Evolutionary conservation across 768 basidiomycete species (phyloP).

Genomic region (Hypsizygus marmoreus): DNA sequence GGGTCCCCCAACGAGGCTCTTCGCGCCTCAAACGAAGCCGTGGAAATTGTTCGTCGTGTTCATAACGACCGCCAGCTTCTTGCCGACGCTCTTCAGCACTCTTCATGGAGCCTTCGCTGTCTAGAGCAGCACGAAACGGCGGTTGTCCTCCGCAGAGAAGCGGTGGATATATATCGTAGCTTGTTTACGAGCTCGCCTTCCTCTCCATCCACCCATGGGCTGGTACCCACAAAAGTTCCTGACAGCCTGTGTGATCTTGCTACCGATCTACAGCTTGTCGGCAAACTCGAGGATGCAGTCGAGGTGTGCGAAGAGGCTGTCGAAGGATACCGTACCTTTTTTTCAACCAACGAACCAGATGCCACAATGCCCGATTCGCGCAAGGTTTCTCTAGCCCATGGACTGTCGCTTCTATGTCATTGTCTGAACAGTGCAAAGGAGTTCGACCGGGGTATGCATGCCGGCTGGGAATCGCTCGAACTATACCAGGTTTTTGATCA

Average conservation of each 20-base stretch:
- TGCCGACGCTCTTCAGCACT: slow-evolving; percentile 9
- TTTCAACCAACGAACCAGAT: background rate
- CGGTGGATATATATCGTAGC: slow-evolving; percentile 13
- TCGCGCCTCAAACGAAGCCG: slow-evolving; percentile 8
- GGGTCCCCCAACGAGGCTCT: slow-evolving; percentile 6
- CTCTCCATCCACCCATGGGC: background rate
- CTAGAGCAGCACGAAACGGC: slow-evolving; percentile 10
- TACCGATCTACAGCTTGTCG: background rate
- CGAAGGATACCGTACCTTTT: slow-evolving; percentile 7
- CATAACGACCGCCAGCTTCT: slow-evolving; percentile 9
- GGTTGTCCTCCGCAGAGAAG: slow-evolving; percentile 10
- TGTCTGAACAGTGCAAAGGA: slow-evolving; percentile 7
- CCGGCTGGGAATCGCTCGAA: background rate
- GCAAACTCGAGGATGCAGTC: slow-evolving; percentile 9
- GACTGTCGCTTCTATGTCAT: slow-evolving; percentile 9
- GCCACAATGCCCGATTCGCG: background rate
- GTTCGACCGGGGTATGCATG: background rate
- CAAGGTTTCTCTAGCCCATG: background rate
- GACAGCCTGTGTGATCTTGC: slow-evolving; percentile 12
- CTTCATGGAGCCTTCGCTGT: slow-evolving; percentile 3
- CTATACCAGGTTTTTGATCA: background rate
- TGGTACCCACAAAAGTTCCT: background rate
- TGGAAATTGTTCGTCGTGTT: slow-evolving; percentile 6
- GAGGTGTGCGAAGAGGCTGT: slow-evolving; percentile 11
- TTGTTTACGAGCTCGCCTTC: background rate